A percentile compares a stretch with the other conserved stretches of the same genome.
phyloP scores from a whole-genome alignment of 148 eudicot genomes.

The Gaultheria prostrata region DNA sequence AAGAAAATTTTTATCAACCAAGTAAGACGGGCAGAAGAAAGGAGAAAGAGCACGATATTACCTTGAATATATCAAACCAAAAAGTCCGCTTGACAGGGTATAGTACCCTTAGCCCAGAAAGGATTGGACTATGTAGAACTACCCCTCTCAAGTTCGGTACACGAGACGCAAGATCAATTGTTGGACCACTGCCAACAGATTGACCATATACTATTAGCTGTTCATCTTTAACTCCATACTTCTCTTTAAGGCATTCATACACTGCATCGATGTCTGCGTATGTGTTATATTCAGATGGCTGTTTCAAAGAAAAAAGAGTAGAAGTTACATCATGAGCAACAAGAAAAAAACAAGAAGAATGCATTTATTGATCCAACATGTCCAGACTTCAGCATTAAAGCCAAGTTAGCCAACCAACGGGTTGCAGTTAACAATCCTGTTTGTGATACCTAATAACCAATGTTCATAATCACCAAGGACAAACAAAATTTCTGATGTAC shows the following conservation, averaged over 20 bases:
- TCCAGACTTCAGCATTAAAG: not conserved
- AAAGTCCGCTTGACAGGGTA: slow-evolving; percentile 80
- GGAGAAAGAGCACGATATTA: slow-evolving; percentile 19
- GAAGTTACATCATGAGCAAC: slow-evolving; percentile 31
- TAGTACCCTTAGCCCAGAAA: slow-evolving; percentile 84
- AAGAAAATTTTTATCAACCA: slow-evolving; percentile 7
- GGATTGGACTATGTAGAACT: slow-evolving; percentile 87
- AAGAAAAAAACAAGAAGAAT: not conserved
- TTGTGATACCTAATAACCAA: not conserved
- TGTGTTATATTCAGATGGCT: slow-evolving; percentile 93
- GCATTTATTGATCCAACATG: not conserved
- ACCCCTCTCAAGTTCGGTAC: slow-evolving; percentile 80
- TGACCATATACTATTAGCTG: slow-evolving; percentile 81
- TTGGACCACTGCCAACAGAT: slow-evolving; percentile 96
- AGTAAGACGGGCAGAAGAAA: not conserved
- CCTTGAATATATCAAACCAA: slow-evolving; percentile 98
- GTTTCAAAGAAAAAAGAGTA: slow-evolving; percentile 41
- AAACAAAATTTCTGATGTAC: not conserved
- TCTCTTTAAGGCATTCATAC: slow-evolving; percentile 88
- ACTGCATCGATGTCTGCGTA: slow-evolving; percentile 95
- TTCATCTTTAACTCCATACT: slow-evolving; percentile 80
- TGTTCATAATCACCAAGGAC: not conserved
- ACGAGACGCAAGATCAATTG: slow-evolving; percentile 88
- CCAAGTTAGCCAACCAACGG: not conserved
- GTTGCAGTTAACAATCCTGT: not conserved